Evolutionary conservation across 2,329 filamentous ascomycete genomes (phyloP).

Genomic region (Sporothrix pallida): DNA sequence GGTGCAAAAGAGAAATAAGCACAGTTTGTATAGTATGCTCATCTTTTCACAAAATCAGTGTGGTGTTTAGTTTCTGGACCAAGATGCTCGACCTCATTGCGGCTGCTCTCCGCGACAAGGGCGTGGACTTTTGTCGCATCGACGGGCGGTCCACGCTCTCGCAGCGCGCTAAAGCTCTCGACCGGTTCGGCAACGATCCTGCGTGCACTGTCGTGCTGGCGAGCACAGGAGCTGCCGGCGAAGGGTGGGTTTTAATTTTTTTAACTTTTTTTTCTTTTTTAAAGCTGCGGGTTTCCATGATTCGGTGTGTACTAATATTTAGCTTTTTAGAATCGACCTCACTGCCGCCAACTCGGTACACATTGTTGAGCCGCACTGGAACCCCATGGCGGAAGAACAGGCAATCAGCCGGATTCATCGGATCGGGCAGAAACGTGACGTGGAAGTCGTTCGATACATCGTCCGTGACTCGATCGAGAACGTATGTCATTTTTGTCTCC

Average conservation of each 20-base stretch:
- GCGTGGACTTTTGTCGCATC: constrained; percentile 18
- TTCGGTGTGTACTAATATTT: not conserved
- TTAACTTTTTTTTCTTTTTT: not conserved
- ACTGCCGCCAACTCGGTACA: constrained; percentile 14
- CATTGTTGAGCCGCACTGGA: constrained; percentile 12
- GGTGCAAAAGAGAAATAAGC: not conserved
- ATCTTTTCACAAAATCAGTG: constrained; percentile 8
- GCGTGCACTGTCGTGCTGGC: constrained; percentile 18
- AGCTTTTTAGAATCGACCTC: constrained; percentile 3
- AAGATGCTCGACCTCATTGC: constrained; percentile 20
- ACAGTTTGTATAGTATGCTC: constrained; percentile 1
- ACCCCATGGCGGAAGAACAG: constrained; percentile 25
- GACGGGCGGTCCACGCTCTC: constrained; percentile 13
- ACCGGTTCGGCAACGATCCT: not conserved
- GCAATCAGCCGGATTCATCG: constrained; percentile 13
- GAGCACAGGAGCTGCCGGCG: constrained; percentile 16
- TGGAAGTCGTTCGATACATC: constrained; percentile 8
- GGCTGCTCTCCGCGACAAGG: constrained; percentile 11
- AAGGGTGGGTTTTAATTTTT: not conserved
- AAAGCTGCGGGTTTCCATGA: not conserved
- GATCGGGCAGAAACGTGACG: not conserved
- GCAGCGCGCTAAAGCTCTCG: constrained; percentile 14
- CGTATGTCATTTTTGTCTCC: not conserved
- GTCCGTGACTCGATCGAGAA: constrained; percentile 15
- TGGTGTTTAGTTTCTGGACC: constrained; percentile 19